Evolutionary conservation across 2,329 filamentous ascomycete genomes (phyloP), one percentile per base, ranked within the genome.

Genomic region (Emmonsia crescens): DNA sequence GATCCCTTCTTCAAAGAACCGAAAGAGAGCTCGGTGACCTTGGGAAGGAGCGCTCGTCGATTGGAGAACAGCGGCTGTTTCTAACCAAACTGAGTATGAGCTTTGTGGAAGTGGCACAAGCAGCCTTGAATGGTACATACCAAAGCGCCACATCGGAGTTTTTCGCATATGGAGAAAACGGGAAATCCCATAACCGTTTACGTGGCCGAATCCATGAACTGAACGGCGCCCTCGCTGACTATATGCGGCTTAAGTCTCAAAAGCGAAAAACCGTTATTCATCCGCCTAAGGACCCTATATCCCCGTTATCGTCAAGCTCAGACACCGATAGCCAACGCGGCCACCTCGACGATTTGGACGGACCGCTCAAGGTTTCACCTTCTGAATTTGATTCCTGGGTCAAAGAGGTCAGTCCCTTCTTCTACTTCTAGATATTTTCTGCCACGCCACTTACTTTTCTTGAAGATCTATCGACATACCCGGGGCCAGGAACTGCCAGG

Each of bases 21-120:
- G 68, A 68, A 61, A 52, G 63, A 0, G 58, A 67, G 1, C 66
- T 79, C 12, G 59, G 68, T 5, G 57, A 51, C 0, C 68, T 79
- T 9, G 75, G 77, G 3, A 63, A 66, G 5, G 66, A 70, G 16
- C 70, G 76, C 14, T 66, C 69, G 10, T 73, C 72, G 0, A 60
- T 66, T 6, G 69, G 71, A 4, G 68, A 77, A 46, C 76, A 48
- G 44, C 44, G 44, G 6, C 19, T 48, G 6, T 48, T 48, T 16
- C 44, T 48, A 48, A 48, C 73, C 5, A 68, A 72, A 19, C 70
- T 80, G n/a, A 70, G 76, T 0, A 71, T 68, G 0, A 64, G 67
- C 2, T 80, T 79, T 61, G 74, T 78, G 62, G 63, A 66, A 1
- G 62, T 75, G 1, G 73, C 73, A 0, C n/a, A 58, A 71, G 24